These are phyloP conservation scores for Paratrypanosoma confusum DNA, from an alignment of 208 protist species.

Conservation along the genomic window DNA sequence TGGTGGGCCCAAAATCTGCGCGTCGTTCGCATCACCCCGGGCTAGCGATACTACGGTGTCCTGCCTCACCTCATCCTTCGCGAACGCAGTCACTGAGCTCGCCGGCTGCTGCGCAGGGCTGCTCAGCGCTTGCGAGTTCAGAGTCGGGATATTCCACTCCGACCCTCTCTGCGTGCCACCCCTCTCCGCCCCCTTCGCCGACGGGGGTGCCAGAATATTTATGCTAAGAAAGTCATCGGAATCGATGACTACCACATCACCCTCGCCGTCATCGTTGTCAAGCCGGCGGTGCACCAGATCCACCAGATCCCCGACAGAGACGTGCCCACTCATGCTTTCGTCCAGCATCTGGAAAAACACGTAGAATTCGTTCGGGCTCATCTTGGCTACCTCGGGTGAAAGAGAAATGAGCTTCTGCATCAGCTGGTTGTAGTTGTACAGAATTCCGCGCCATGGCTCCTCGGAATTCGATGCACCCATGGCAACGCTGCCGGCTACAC, in stretches of 20 bases:
- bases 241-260: slow-evolving; percentile 21
- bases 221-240: slow-evolving; percentile 19
- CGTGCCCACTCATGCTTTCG: slow-evolving; percentile 34
- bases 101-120: too few relatives aligned
- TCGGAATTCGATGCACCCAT: too few relatives aligned
- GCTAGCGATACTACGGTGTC: too few relatives aligned
- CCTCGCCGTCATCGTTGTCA: slow-evolving; percentile 20
- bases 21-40: too few relatives aligned
- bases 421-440: slow-evolving; percentile 58
- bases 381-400: slow-evolving; percentile 33
- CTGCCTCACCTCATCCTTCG: too few relatives aligned
- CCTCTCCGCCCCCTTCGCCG: not conserved
- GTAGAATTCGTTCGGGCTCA: slow-evolving; percentile 70
- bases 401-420: slow-evolving; percentile 39
- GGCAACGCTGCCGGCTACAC: too few relatives aligned
- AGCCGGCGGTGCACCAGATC: slow-evolving; percentile 24
- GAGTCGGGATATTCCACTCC: too few relatives aligned
- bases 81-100: too few relatives aligned
- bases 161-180: too few relatives aligned
- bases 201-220: slow-evolving; percentile 20
- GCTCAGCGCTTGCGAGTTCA: too few relatives aligned
- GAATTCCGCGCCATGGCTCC: slow-evolving; percentile 20
- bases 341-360: slow-evolving; percentile 69
- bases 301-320: slow-evolving; percentile 49
- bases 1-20: too few relatives aligned